Base-by-base conservation (phyloP, 805 yeast species). In the Nakazawaea anatomiae region DNA sequence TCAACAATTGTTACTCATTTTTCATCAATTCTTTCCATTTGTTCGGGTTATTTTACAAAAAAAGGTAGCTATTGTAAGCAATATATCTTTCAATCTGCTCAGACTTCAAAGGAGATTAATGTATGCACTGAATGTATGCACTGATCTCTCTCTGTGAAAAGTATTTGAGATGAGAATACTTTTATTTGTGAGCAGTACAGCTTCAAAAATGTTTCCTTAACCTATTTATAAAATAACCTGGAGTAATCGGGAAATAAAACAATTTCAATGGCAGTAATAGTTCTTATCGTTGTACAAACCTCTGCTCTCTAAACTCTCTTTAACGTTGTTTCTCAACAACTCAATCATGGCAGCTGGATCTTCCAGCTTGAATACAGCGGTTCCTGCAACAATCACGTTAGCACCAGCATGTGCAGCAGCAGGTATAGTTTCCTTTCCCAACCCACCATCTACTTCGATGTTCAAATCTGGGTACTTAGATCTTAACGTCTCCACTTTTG, bases 361-460 rank as follows among this genome's bases (percentile, higher is more conserved):
- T 9, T 77, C 73, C 6, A 97, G 96, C 53, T 83, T 83, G 73
- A 91, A 94, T 12, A 92, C 95, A 46, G 96, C 79, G 12, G 97
- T 92, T 44, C 99, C 99, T 4, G 99, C 97, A 45, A 94, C 99
- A 63, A 94, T 90, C 45, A 91, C 97, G 63, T 94, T 94, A 47
- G 99, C 99, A 51, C 99, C 99, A 9, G 98, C 97, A 49, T 80
- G 77, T n/a, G 97, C 96, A 41, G 97, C 97, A 18, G 74, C 77
- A 49, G 82, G 86, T 45, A 92, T 84, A 1, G 96, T 94, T 42
- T 82, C 90, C 56, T 82, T 83, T 52, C 95, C 95, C 53, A 94
- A 73, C 0, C 99, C 99, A 57, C 99, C 99, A 67, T 94, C 99
- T 18, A 94, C 99, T 71, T 94, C 92, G 59, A 94, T 88, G 69